These are phyloP conservation scores for Irpex sp. DNA, from an alignment of 1,284 basidiomycete species.

Conservation along the genomic window DNA sequence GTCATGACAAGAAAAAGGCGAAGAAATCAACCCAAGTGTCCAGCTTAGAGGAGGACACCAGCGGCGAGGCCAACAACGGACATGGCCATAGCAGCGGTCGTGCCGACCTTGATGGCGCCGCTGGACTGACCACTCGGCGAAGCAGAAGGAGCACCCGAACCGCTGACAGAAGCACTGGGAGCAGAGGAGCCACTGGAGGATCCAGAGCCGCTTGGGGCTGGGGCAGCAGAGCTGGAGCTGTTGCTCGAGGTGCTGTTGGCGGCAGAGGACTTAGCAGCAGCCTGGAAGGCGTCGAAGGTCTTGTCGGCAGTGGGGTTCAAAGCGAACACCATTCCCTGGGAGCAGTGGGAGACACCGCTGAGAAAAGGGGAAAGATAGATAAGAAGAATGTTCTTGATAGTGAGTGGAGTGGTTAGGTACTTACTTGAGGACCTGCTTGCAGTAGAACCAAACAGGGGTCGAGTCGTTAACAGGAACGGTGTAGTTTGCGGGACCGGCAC, in stretches of 20 bases:
- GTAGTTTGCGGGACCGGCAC: slow-evolving; percentile 26
- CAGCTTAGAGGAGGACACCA: background rate
- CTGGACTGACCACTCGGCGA: background rate
- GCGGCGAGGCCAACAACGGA: background rate
- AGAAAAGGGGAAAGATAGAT: background rate
- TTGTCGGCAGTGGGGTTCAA: slow-evolving; percentile 41
- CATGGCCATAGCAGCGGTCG: background rate
- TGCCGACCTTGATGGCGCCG: background rate
- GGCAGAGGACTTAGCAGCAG: slow-evolving; percentile 7
- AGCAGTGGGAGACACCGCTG: slow-evolving; percentile 27
- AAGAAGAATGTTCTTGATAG: background rate
- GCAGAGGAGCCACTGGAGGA: slow-evolving; percentile 10
- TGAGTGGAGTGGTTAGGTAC: background rate
- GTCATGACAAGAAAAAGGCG: background rate
- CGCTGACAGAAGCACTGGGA: slow-evolving; percentile 8
- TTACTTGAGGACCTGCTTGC: background rate
- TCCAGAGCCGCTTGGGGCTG: slow-evolving; percentile 9
- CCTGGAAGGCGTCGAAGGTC: slow-evolving; percentile 42
- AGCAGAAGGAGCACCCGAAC: slow-evolving; percentile 1
- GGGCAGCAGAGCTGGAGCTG: slow-evolving; percentile 6
- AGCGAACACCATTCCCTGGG: slow-evolving; percentile 45
- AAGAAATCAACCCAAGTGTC: background rate
- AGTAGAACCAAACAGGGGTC: slow-evolving; percentile 7
- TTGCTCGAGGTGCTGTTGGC: background rate
- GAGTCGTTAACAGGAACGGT: slow-evolving; percentile 11